phyloP scores from a whole-genome alignment of 2,329 filamentous ascomycete species.

The Sporothrix pallida region DNA sequence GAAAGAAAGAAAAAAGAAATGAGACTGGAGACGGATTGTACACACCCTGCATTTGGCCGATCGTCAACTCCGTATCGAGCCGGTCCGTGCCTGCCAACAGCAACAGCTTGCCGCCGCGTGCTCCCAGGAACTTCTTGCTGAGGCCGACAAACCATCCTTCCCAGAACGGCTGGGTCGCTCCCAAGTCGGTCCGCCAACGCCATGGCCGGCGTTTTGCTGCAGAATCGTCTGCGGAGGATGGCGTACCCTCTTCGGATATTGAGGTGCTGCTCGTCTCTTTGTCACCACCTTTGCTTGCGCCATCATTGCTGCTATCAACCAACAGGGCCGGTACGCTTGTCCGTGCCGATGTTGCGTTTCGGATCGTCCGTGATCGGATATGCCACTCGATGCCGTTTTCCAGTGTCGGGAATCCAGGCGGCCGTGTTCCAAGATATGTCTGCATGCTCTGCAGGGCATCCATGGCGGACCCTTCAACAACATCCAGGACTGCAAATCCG shows the following conservation, averaged over 20 bases:
- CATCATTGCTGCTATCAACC: constrained; percentile 63
- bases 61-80: constrained; percentile 88
- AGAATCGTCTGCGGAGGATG: not conserved
- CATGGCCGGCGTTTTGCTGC: constrained; percentile 57
- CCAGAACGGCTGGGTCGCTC: constrained; percentile 87
- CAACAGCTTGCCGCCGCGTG: constrained; percentile 81
- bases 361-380: constrained; percentile 82
- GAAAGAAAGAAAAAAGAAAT: too few species aligned
- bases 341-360: constrained; percentile 81
- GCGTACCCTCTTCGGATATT: constrained; percentile 15
- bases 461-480: constrained; percentile 94
- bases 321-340: constrained; percentile 86
- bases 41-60: constrained; percentile 94
- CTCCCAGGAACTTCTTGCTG: constrained; percentile 83
- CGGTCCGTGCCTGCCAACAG: constrained; percentile 88
- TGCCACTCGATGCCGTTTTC: constrained; percentile 92
- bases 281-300: constrained; percentile 45
- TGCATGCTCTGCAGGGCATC: constrained; percentile 95
- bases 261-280: constrained; percentile 26
- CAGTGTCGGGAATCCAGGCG: constrained; percentile 76
- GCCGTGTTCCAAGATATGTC: constrained; percentile 82
- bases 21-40: constrained; percentile 25
- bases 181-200: constrained; percentile 86
- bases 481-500: constrained; percentile 89
- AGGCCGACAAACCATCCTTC: constrained; percentile 90